phyloP scores from a whole-genome alignment of 805 yeast genomes.

The Kluyveromyces aestuarii region DNA sequence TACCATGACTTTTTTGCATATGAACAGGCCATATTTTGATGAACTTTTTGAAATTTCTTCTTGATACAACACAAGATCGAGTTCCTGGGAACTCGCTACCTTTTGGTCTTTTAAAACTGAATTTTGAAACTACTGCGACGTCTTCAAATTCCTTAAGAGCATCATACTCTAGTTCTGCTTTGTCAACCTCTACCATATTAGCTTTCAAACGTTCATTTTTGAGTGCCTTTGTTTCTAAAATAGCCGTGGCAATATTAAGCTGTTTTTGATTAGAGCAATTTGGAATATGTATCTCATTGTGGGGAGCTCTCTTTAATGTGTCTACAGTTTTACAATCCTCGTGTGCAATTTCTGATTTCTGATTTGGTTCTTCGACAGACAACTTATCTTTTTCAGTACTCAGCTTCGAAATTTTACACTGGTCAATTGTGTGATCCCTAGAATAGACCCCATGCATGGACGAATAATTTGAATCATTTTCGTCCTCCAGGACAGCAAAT shows the following conservation, averaged over 20 bases:
- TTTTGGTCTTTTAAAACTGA: neutral
- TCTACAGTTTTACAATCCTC: neutral
- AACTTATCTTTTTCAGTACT: neutral
- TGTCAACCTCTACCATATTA: constrained; percentile 17
- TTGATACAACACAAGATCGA: constrained; percentile 18
- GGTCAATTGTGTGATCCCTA: too few relatives aligned
- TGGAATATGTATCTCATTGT: neutral
- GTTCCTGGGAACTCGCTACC: neutral
- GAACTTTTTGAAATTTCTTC: constrained; percentile 35
- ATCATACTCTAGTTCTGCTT: constrained; percentile 22
- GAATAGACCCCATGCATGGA: too few relatives aligned
- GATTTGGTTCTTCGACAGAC: neutral
- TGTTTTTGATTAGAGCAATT: neutral
- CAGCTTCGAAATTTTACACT: neutral
- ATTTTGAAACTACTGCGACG: constrained; percentile 26
- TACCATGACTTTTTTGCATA: neutral
- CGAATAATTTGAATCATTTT: neutral
- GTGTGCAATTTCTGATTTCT: neutral
- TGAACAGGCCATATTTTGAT: constrained; percentile 22
- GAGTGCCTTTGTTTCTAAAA: constrained; percentile 23
- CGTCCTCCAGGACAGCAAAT: neutral
- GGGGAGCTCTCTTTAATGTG: neutral
- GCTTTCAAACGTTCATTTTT: constrained; percentile 23
- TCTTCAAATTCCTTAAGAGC: constrained; percentile 26
- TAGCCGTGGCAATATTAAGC: constrained; percentile 12